phyloP scores from a whole-genome alignment of 208 protist genomes.

The Leishmania aethiopica region DNA sequence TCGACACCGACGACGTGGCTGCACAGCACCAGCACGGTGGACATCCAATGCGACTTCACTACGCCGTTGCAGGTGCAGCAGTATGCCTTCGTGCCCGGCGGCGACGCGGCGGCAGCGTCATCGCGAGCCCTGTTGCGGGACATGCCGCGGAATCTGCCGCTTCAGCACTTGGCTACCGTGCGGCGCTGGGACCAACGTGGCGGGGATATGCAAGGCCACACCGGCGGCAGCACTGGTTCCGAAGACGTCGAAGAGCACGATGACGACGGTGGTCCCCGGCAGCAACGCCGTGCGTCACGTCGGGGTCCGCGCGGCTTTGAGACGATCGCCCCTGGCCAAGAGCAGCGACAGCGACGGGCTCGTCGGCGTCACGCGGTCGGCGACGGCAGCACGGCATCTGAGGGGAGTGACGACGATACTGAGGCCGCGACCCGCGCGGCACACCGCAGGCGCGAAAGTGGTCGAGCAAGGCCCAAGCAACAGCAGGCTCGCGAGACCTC shows the following conservation, averaged over 20 bases:
- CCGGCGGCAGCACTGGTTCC: not conserved
- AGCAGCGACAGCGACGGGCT: slow-evolving; percentile 2
- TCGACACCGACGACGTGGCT: not conserved
- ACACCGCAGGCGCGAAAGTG: not conserved
- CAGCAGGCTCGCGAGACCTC: not conserved
- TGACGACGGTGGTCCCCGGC: not conserved
- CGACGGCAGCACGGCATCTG: not conserved
- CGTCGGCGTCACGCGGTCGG: not conserved
- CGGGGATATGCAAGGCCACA: not conserved
- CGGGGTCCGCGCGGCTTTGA: slow-evolving; percentile 1
- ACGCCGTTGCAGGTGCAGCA: slow-evolving; percentile 22
- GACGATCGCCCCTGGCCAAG: slow-evolving; percentile 23
- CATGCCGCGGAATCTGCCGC: slow-evolving; percentile 53
- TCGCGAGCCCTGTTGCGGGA: slow-evolving; percentile 38
- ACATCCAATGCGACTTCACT: slow-evolving; percentile 34
- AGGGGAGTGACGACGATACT: not conserved
- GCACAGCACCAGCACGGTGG: slow-evolving; percentile 16
- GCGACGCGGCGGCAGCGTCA: not conserved
- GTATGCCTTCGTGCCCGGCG: slow-evolving; percentile 29
- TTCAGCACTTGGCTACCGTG: slow-evolving; percentile 27
- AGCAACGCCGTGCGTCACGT: not conserved
- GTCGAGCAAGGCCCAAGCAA: not conserved
- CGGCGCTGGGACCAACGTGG: slow-evolving; percentile 22
- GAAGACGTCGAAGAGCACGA: not conserved
- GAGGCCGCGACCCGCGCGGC: slow-evolving; percentile 1